Percentiles rank a stretch among this genome's conserved stretches.
Conservation (phyloP, 306 rosid species). For the Cucurbita pepo region DNA sequence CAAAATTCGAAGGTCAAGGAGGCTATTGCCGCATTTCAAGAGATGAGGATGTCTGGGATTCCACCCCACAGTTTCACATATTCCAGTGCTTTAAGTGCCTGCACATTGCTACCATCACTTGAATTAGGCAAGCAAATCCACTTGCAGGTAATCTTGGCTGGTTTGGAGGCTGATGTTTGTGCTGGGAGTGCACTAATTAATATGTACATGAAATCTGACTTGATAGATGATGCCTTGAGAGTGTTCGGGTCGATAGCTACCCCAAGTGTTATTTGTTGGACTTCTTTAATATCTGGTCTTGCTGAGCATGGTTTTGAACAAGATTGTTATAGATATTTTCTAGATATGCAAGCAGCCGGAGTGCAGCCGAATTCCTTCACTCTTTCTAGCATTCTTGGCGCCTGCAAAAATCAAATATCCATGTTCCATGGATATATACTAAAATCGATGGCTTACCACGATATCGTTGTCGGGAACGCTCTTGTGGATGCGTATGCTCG, state of each 20-base stretch:
- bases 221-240: constrained; percentile 22
- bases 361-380: constrained; percentile 44
- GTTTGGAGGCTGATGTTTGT: constrained; percentile 36
- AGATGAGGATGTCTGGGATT: constrained; percentile 33
- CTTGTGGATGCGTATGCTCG: constrained; percentile 63
- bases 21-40: constrained; percentile 26
- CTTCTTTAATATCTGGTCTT: constrained; percentile 52
- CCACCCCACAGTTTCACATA: constrained; percentile 44
- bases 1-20: constrained; percentile 29
- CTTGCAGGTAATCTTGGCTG: constrained; percentile 26
- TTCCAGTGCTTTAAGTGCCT: constrained; percentile 32
- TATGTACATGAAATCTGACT: constrained; percentile 47
- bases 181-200: constrained; percentile 47
- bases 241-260: constrained; percentile 28
- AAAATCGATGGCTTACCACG: constrained; percentile 26
- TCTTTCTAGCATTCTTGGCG: constrained; percentile 30
- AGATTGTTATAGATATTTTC: constrained; percentile 24
- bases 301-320: constrained; percentile 37
- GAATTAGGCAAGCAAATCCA: constrained; percentile 45
- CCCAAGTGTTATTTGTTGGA: constrained; percentile 53
- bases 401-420: constrained; percentile 25
- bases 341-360: constrained; percentile 42
- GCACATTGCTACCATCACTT: constrained; percentile 29
- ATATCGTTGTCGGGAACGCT: constrained; percentile 44
- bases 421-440: constrained; percentile 39